phyloP scores from a whole-genome alignment of 192 early-diverging fungal genomes.

The Dissophora ornata region DNA sequence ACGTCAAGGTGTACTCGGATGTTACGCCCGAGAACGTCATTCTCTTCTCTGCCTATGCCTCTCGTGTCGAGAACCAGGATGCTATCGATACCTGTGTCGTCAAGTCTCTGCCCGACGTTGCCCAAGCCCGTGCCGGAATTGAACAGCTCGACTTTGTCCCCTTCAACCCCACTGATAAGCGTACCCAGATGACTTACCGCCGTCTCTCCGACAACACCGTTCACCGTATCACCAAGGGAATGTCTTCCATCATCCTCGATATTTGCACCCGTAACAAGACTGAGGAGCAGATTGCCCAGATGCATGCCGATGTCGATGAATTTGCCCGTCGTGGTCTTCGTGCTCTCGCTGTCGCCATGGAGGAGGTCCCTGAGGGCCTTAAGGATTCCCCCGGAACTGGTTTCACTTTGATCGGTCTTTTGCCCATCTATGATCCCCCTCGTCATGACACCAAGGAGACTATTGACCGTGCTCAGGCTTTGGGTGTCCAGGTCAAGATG shows the following conservation, averaged over 20 bases:
- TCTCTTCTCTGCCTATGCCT: conserved; percentile 78
- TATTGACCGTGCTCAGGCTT: conserved; percentile 76
- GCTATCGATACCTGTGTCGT: conserved; percentile 84
- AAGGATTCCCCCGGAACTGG: conserved; percentile 71
- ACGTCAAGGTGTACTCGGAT: conserved; percentile 78
- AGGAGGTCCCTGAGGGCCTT: conserved; percentile 68
- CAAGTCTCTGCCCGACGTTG: conserved; percentile 68
- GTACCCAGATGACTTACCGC: conserved; percentile 79
- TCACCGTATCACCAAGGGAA: conserved; percentile 79
- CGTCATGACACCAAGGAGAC: conserved; percentile 85
- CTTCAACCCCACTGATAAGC: conserved; percentile 83
- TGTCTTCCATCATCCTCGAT: conserved; percentile 79
- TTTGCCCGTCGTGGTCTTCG: conserved; percentile 62
- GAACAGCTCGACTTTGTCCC: conserved; percentile 75
- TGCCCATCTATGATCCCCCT: conserved; percentile 83
- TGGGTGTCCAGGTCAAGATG: conserved; percentile 92
- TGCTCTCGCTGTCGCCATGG: conserved; percentile 80
- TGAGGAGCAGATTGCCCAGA: conserved; percentile 66
- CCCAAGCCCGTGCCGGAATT: conserved; percentile 70
- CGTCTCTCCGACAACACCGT: conserved; percentile 70
- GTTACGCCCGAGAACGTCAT: conserved; percentile 69
- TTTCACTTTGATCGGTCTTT: conserved; percentile 75
- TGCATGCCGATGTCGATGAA: conserved; percentile 67
- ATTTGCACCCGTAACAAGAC: conserved; percentile 78
- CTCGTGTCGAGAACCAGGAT: conserved; percentile 81